A percentile compares a stretch with the other conserved stretches of the same genome.
phyloP scores from a whole-genome alignment of 192 early-diverging fungal genomes.

The Coemansia sp. region DNA sequence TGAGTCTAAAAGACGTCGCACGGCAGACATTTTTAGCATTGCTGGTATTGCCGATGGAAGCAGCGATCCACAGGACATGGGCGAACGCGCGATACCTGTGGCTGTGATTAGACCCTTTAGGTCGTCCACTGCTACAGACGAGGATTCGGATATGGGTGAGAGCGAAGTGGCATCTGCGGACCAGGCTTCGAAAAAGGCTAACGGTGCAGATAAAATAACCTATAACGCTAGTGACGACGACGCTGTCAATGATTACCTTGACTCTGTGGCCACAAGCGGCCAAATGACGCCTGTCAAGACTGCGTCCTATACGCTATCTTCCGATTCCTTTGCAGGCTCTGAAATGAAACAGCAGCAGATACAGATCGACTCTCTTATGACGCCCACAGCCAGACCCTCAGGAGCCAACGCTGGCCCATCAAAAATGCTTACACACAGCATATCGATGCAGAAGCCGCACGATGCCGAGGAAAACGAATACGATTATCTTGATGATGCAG shows the following conservation, averaged over 20 bases:
- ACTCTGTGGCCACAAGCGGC: constrained; percentile 25
- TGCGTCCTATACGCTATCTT: not conserved
- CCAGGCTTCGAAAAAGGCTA: not conserved
- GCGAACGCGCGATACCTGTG: constrained; percentile 16
- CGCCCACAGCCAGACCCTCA: constrained; percentile 7
- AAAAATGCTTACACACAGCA: constrained; percentile 5
- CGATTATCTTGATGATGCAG: constrained; percentile 51
- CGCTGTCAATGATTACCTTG: constrained; percentile 32
- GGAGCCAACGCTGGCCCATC: not conserved
- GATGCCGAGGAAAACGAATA: constrained; percentile 30
- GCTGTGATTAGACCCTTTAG: constrained; percentile 28
- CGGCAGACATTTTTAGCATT: not conserved
- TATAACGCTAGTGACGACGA: constrained; percentile 36
- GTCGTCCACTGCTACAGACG: constrained; percentile 24
- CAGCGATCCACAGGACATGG: not conserved
- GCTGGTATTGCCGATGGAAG: not conserved
- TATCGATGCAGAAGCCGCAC: constrained; percentile 8
- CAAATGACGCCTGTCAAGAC: constrained; percentile 17
- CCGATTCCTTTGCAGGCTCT: not conserved
- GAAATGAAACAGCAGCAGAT: constrained; percentile 37
- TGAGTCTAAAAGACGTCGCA: not conserved
- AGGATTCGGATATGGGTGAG: constrained; percentile 5
- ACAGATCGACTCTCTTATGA: constrained; percentile 28
- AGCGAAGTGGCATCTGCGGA: not conserved
- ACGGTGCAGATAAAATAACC: constrained; percentile 4